These are phyloP conservation scores for Carex kokanica DNA, from an alignment of 176 grass and related monocot genomes.

Conservation along the genomic window DNA sequence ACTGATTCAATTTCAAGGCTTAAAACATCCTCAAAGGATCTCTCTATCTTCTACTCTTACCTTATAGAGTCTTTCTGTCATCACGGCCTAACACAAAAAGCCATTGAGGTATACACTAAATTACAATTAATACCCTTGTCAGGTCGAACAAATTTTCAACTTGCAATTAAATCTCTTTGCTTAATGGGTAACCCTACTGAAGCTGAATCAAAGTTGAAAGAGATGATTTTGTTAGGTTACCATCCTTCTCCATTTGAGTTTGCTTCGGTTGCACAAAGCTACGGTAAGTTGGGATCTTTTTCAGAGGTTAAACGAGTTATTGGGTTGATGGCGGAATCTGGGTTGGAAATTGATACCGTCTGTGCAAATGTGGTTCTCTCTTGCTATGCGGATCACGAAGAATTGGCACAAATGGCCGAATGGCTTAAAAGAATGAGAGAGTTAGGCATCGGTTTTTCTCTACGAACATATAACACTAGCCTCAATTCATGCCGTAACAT, in stretches of 20 bases:
- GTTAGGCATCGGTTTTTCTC: constrained; percentile 24
- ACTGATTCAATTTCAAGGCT: constrained; percentile 47
- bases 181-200: constrained; percentile 48
- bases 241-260: constrained; percentile 58
- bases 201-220: constrained; percentile 54
- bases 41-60: constrained; percentile 66
- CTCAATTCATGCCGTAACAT: constrained; percentile 53
- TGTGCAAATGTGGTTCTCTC: constrained; percentile 70
- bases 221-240: constrained; percentile 49
- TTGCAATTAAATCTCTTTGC: constrained; percentile 70
- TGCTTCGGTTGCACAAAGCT: constrained; percentile 59
- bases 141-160: constrained; percentile 35
- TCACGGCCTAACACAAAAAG: constrained; percentile 42
- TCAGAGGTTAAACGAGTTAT: constrained; percentile 64
- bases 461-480: constrained; percentile 54
- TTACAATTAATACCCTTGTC: constrained; percentile 38
- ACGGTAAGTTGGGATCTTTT: constrained; percentile 47
- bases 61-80: constrained; percentile 69
- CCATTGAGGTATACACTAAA: constrained; percentile 42
- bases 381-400: constrained; percentile 57
- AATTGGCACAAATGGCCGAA: constrained; percentile 39
- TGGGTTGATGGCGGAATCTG: constrained; percentile 51
- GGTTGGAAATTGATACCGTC: constrained; percentile 43
- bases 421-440: constrained; percentile 63
- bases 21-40: constrained; percentile 23